phyloP scores from a whole-genome alignment of 2,329 filamentous ascomycete species.

The Chrysosphaeria jannelii region DNA sequence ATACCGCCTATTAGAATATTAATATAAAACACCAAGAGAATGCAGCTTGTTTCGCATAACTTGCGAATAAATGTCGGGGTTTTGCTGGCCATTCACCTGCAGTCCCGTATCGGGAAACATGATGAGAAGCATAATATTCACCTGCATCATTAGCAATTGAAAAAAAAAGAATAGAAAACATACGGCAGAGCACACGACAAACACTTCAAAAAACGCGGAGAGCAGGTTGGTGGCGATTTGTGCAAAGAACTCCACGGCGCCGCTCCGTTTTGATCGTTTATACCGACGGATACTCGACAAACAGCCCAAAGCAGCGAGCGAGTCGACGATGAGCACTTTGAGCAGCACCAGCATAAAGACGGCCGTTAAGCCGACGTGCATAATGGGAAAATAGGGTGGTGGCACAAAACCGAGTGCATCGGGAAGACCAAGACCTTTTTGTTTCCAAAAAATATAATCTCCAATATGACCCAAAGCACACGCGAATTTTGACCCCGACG shows the following conservation, averaged over 20 bases:
- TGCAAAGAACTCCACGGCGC: not conserved
- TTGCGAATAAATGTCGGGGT: constrained; percentile 3
- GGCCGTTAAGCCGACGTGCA: constrained; percentile 2
- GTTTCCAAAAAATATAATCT: constrained; percentile 3
- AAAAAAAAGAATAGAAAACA: not conserved
- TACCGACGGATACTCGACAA: constrained; percentile 1
- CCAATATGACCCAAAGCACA: constrained; percentile 2
- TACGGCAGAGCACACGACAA: constrained; percentile 1
- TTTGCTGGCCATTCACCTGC: constrained; percentile 1
- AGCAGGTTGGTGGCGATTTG: not conserved
- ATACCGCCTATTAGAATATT: no score
- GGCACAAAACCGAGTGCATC: constrained; percentile 3
- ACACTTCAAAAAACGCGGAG: constrained; percentile 1
- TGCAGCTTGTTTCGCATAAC: constrained; percentile 3
- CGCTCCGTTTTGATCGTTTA: not conserved
- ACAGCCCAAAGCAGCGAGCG: not conserved
- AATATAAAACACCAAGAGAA: no score
- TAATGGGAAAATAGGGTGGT: constrained; percentile 3
- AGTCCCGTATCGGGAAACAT: constrained; percentile 1
- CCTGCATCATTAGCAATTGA: not conserved
- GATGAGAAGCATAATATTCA: constrained; percentile 3
- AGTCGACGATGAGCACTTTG: constrained; percentile 1
- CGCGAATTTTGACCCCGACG: constrained; percentile 2
- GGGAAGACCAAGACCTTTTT: constrained; percentile 2
- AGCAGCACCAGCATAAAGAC: constrained; percentile 1